phyloP scores from a whole-genome alignment of 192 early-diverging fungal genomes.

The Backusella morwellensis region DNA sequence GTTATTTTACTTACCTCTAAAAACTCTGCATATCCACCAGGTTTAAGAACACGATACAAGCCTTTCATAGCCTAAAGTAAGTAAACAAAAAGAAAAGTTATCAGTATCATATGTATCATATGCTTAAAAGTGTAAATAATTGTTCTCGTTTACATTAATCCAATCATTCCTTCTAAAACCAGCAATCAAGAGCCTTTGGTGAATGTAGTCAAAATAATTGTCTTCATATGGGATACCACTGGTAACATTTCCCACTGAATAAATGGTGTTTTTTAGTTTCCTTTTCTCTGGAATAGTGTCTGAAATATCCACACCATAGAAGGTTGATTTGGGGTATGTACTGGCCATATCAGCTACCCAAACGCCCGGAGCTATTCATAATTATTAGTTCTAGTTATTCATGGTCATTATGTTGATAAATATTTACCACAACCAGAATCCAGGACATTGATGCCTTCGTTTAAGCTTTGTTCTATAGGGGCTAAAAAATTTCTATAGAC shows the following conservation, averaged over 20 bases:
- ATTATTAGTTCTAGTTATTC: too few relatives aligned
- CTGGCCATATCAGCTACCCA: slow-evolving; percentile 48
- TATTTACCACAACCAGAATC: slow-evolving; percentile 28
- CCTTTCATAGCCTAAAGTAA: slow-evolving; percentile 16
- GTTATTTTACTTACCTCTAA: background rate
- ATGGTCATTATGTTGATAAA: too few relatives aligned
- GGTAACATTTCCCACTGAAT: slow-evolving; percentile 16
- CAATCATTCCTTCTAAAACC: slow-evolving; percentile 26
- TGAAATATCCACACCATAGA: slow-evolving; percentile 50
- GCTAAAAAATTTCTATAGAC: slow-evolving; percentile 18
- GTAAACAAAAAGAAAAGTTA: too few relatives aligned
- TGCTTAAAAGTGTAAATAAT: background rate
- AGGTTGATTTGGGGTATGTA: slow-evolving; percentile 41
- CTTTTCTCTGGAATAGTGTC: slow-evolving; percentile 18
- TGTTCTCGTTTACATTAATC: background rate
- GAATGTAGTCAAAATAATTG: slow-evolving; percentile 32
- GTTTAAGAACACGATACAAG: slow-evolving; percentile 21
- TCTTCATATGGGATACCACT: slow-evolving; percentile 23
- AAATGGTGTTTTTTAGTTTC: slow-evolving; percentile 18
- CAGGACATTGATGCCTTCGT: slow-evolving; percentile 22
- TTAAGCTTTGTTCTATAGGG: slow-evolving; percentile 15
- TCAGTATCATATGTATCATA: too few relatives aligned
- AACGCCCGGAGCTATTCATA: slow-evolving; percentile 16
- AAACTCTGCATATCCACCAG: slow-evolving; percentile 35
- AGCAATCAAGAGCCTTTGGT: slow-evolving; percentile 21